Base-by-base conservation (phyloP, 2,329 filamentous ascomycete genomes). In the Helicocarpus griseus region DNA sequence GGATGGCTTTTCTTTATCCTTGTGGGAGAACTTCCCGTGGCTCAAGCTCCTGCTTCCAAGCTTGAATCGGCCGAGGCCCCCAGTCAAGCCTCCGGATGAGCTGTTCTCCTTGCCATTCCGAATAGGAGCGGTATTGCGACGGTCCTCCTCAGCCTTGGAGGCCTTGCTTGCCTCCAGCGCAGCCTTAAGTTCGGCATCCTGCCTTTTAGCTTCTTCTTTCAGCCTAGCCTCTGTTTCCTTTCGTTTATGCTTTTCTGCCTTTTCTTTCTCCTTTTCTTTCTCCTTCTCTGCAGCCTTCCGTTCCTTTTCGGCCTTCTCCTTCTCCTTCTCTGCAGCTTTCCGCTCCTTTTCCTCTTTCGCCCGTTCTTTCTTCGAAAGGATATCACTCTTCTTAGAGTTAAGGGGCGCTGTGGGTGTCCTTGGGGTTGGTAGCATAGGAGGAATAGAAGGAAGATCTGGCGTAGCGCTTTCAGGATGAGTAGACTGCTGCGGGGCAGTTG, bases 31-130 rank as follows among this genome's bases (percentile, higher is more conserved):
- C 67, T 85, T 88, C 56, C 49, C 41, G 17, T 84, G 81, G 46
- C 86, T 80, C 73, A 95, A 78, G 56, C 87, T 89, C 72, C 87
- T 91, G 66, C 84, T 88, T 8, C 81, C 81, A 50, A 83, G 77
- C 58, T 83, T 80, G 57, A 86, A 82, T 41, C 87, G 77, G 60
- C 80, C 81, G 39, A 93, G 71, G 28, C 73, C 68, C 6, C 72
- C 68, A 48, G 65, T 58, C 7, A 67, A 57, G 22, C 66, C 68
- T 48, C 65, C 69, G 21, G 63, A 58, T 5, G 81, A 74, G 4
- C 74, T 72, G 44, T 71, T 71, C 21, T 69, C 59, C 43, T 63
- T 67, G 21, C 59, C 61, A 35, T 60, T 61, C 17, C 67, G 64
- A 6, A 55, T 57, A 38, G 63, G 63, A 36, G 57, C 51, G 43